Evolutionary conservation across 2,329 filamentous ascomycete species (phyloP), one percentile per base, ranked within the genome.

Genomic region (Cyanodermella asteris): DNA sequence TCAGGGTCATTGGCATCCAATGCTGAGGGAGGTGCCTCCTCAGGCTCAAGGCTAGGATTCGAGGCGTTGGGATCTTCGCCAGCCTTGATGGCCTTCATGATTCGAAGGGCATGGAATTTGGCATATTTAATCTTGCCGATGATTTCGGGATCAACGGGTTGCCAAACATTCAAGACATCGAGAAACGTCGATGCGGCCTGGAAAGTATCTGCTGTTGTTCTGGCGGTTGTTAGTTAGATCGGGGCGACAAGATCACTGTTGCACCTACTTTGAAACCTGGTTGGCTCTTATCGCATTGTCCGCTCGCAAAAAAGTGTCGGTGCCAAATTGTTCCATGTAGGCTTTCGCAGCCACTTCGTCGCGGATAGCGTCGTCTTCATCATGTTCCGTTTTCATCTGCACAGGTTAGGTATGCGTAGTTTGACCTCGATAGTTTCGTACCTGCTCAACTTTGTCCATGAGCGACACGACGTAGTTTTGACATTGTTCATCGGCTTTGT

Each of bases 91-190:
- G 87, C 87, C 49, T 78, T 91, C 10, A 76, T 60, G 41, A 97
- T 97, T 29, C 87, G 68, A 18, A 84, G 56, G 3, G 84, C 82
- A 46, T 94, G 90, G 62, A 78, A 97, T 49, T 94, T 97, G 20
- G 84, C 81, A 44, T 78, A 97, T 46, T 90, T 93, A 50, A 84
- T 80, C 56, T 91, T 94, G 27, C 80, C 66, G 19, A 69, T 59
- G 12, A 72, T 67, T 41, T 94, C 81, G 1, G 64, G 51, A 17
- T 91, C 77, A 7, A 72, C 53, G 0, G 64, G 50, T 5, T 69
- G 72, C 81, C 84, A 97, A 39, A 91, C 74, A 34, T 72, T 72
- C 28, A 78, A 63, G 5, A 94, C 59, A 36, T 93, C 80, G 40
- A 94, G 70, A 46, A 97, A 94, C 0, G 81, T 91, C 0, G 78